These are phyloP conservation scores for Hysterangium stoloniferum DNA, from an alignment of 768 basidiomycete species.

Conservation along the genomic window DNA sequence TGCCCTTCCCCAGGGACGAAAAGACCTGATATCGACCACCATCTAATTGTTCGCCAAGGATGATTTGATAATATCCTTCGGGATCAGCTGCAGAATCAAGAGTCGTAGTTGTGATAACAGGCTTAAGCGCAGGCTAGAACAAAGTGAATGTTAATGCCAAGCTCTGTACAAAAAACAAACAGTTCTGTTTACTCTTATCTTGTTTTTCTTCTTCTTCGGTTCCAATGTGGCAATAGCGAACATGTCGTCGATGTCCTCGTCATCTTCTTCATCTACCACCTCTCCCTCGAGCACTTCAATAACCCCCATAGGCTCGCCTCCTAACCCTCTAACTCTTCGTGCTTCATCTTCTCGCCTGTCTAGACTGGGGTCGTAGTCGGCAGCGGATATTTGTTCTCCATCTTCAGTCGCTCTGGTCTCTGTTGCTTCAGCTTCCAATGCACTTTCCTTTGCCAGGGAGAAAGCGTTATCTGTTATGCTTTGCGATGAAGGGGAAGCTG, in stretches of 20 bases:
- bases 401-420: conserved; percentile 36
- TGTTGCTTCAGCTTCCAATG: conserved; percentile 39
- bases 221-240: conserved; percentile 56
- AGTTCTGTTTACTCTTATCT: conserved; percentile 45
- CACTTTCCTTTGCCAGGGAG: conserved; percentile 58
- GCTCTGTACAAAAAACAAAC: conserved; percentile 8
- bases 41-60: conserved; percentile 91
- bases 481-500: conserved; percentile 16
- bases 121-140: conserved; percentile 19
- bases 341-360: conserved; percentile 84
- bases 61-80: conserved; percentile 93
- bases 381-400: conserved; percentile 74
- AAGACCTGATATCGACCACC: conserved; percentile 91
- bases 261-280: conserved; percentile 56
- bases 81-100: conserved; percentile 87
- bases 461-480: conserved; percentile 34
- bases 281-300: conserved; percentile 42
- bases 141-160: neutral
- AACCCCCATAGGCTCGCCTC: conserved; percentile 36
- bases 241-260: conserved; percentile 94
- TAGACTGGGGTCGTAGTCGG: conserved; percentile 82
- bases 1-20: conserved; percentile 93
- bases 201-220: conserved; percentile 56
- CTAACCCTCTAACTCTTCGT: conserved; percentile 46
- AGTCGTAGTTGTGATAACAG: conserved; percentile 65